A percentile compares a stretch with the other conserved stretches of the same genome.
Conservation (phyloP, 768 basidiomycete species). For the Mycena indigotica region DNA sequence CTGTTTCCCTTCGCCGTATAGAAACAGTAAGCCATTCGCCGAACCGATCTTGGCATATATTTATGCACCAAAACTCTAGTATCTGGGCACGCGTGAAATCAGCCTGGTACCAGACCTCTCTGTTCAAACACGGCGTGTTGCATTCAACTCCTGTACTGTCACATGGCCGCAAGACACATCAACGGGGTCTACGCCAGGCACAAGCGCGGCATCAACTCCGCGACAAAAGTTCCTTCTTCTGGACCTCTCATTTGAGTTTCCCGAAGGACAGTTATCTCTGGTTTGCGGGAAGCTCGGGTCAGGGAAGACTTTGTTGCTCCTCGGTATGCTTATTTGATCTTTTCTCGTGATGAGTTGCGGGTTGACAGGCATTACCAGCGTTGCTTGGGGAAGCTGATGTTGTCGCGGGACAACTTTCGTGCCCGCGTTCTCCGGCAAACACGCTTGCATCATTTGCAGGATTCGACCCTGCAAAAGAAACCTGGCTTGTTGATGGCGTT, state of each 20-base stretch:
- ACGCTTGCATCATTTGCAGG: slow-evolving; percentile 61
- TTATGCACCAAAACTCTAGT: too few species aligned
- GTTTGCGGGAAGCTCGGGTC: slow-evolving; percentile 89
- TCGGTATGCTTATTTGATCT: slow-evolving; percentile 47
- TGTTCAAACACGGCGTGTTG: slow-evolving; percentile 58
- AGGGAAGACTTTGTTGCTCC: slow-evolving; percentile 82
- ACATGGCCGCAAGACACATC: slow-evolving; percentile 85
- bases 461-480: slow-evolving; percentile 43
- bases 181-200: slow-evolving; percentile 40
- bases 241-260: slow-evolving; percentile 77
- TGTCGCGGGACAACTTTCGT: slow-evolving; percentile 73
- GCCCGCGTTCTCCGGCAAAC: slow-evolving; percentile 84
- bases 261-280: slow-evolving; percentile 76
- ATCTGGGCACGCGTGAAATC: slow-evolving; percentile 75
- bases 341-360: not conserved
- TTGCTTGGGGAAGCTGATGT: slow-evolving; percentile 88
- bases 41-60: too few species aligned
- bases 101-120: slow-evolving; percentile 56
- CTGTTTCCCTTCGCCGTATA: slow-evolving; percentile 86
- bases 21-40: too few species aligned
- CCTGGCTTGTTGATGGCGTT: slow-evolving; percentile 77
- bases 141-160: slow-evolving; percentile 80
- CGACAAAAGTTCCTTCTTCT: slow-evolving; percentile 75
- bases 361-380: slow-evolving; percentile 59
- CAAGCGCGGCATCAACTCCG: slow-evolving; percentile 71